Evolutionary conservation across 2,329 filamentous ascomycete species (phyloP).

Genomic region (Xylogone sp.): DNA sequence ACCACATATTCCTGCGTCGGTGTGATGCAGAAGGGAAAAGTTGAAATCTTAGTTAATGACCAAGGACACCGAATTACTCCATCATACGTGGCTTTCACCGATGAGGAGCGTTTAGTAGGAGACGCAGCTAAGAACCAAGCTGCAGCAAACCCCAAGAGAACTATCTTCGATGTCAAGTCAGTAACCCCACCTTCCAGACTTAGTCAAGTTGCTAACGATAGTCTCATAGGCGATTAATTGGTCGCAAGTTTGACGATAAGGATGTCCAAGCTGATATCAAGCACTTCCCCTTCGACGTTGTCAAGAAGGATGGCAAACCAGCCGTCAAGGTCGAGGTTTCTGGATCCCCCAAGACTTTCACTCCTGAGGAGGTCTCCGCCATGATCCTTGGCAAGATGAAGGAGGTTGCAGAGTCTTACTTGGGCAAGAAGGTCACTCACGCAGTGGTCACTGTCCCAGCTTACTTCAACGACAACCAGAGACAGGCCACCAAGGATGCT

Average conservation of each 20-base stretch:
- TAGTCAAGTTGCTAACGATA: too few relatives aligned
- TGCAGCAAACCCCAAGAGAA: conserved; percentile 71
- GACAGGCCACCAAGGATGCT: conserved; percentile 95
- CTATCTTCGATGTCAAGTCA: conserved; percentile 81
- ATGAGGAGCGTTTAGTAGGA: conserved; percentile 94
- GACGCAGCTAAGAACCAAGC: conserved; percentile 98
- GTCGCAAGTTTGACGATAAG: conserved; percentile 78
- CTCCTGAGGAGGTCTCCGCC: conserved; percentile 75
- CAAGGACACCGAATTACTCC: conserved; percentile 96
- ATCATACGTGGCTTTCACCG: conserved; percentile 93
- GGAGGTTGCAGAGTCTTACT: conserved; percentile 74
- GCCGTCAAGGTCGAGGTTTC: conserved; percentile 70
- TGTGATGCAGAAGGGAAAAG: conserved; percentile 94
- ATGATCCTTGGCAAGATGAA: conserved; percentile 85
- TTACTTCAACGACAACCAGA: conserved; percentile 98
- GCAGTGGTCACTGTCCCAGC: conserved; percentile 91
- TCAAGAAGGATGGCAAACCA: conserved; percentile 88
- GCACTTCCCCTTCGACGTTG: conserved; percentile 96
- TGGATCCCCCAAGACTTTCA: conserved; percentile 66
- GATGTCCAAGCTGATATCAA: conserved; percentile 92
- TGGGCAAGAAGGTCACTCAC: conserved; percentile 80
- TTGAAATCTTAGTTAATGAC: conserved; percentile 94
- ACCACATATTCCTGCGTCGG: conserved; percentile 88
- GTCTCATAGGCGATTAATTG: conserved; percentile 77
- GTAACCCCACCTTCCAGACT: conserved; percentile 29